Conservation (phyloP, 345 rosid genomes). For the Diplotaxis tenuifolia region DNA sequence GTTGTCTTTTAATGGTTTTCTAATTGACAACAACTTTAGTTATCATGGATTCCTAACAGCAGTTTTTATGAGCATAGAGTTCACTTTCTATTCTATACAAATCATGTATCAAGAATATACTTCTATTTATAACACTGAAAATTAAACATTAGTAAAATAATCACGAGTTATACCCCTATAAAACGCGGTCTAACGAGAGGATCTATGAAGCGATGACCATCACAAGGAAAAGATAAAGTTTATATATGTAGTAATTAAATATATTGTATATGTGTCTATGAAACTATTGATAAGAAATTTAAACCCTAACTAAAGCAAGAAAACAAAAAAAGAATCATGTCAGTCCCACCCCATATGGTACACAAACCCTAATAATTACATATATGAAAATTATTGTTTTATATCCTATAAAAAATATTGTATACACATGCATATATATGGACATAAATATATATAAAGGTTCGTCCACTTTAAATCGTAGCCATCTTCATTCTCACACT, state of each 20-base stretch:
- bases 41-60: not conserved
- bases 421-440: conserved; percentile 7
- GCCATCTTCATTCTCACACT: conserved; percentile 49
- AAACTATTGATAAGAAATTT: conserved; percentile 13
- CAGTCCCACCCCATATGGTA: conserved; percentile 34
- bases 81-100: not conserved
- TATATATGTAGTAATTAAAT: conserved; percentile 11
- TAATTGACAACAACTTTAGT: not conserved
- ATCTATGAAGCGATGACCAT: not conserved
- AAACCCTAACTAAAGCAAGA: conserved; percentile 46
- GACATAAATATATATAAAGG: conserved; percentile 49
- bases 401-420: conserved; percentile 7
- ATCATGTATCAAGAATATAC: not conserved
- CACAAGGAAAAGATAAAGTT: conserved; percentile 14
- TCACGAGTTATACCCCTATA: no score
- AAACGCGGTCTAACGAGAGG: no score
- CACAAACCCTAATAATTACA: conserved; percentile 40
- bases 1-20: not conserved
- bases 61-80: conserved; percentile 1
- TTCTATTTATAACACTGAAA: not conserved
- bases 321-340: conserved; percentile 62
- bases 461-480: conserved; percentile 50
- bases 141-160: not conserved
- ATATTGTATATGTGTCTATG: not conserved
- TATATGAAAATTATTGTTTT: conserved; percentile 21